phyloP scores from a whole-genome alignment of 2,329 filamentous ascomycete species.

The Aspergillus costaricaensis region DNA sequence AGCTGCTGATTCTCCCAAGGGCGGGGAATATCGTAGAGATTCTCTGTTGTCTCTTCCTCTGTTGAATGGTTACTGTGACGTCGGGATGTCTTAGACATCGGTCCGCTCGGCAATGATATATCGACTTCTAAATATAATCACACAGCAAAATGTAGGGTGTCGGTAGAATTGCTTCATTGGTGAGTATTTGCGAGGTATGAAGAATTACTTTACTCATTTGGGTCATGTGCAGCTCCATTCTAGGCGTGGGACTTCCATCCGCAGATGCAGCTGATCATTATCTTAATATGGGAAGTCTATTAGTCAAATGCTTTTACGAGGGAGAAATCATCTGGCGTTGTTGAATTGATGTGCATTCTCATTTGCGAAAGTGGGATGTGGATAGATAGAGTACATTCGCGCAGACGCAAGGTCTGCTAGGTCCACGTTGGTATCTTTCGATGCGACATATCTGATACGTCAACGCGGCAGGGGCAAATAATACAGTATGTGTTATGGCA shows the following conservation, averaged over 20 bases:
- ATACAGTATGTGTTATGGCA: not conserved
- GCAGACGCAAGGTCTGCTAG: not conserved
- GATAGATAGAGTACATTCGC: not conserved
- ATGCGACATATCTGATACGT: constrained; percentile 7
- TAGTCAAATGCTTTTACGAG: not conserved
- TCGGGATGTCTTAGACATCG: constrained; percentile 3
- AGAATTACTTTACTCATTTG: not conserved
- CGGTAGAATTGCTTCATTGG: not conserved
- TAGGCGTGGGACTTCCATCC: not conserved
- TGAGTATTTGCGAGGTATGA: not conserved
- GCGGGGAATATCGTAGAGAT: not conserved
- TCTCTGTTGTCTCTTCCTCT: not conserved
- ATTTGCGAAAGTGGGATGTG: too few relatives aligned
- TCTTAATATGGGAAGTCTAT: not conserved
- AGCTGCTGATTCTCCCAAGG: not conserved
- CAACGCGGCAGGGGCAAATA: constrained; percentile 3
- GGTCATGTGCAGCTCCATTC: not conserved
- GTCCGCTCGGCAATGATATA: not conserved
- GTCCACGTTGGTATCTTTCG: constrained; percentile 2
- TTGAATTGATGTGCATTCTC: not conserved
- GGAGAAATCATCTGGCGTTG: not conserved
- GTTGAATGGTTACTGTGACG: not conserved
- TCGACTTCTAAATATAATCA: constrained; percentile 1
- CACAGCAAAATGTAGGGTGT: not conserved
- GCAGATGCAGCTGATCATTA: constrained; percentile 1